Evolutionary conservation across 2,329 filamentous ascomycete genomes (phyloP).

Genomic region (Erysiphe neolycopersici): DNA sequence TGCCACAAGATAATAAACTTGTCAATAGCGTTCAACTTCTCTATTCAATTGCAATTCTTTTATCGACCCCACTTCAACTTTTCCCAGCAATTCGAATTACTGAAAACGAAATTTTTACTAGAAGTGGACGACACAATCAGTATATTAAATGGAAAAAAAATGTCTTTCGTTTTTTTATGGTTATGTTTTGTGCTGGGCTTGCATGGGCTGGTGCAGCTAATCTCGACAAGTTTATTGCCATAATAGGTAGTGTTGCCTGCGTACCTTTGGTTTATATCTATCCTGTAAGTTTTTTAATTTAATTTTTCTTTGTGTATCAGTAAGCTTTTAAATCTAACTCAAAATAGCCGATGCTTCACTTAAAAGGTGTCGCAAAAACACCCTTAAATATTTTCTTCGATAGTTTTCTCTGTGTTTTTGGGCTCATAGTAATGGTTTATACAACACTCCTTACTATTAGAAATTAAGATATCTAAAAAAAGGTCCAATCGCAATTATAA

Average conservation of each 20-base stretch:
- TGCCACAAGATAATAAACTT: conserved; percentile 83
- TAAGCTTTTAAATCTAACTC: neutral
- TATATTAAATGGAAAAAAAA: conserved; percentile 99
- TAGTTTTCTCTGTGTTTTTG: conserved; percentile 53
- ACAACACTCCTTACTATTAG: conserved; percentile 66
- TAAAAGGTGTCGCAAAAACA: conserved; percentile 48
- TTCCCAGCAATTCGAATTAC: conserved; percentile 95
- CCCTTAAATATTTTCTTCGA: conserved; percentile 43
- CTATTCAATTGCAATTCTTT: conserved; percentile 89
- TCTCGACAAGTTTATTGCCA: conserved; percentile 86
- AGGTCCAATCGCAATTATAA: no score
- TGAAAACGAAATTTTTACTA: conserved; percentile 78
- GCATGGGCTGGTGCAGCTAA: conserved; percentile 84
- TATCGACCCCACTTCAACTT: conserved; percentile 86
- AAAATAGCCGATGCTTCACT: conserved; percentile 62
- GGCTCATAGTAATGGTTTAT: conserved; percentile 69
- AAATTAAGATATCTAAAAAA: conserved; percentile 38
- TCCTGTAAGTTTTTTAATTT: conserved; percentile 37
- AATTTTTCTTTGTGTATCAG: neutral
- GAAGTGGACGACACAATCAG: conserved; percentile 90
- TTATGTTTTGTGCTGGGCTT: conserved; percentile 60
- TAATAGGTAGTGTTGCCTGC: conserved; percentile 93
- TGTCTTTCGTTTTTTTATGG: conserved; percentile 76
- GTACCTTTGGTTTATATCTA: conserved; percentile 95
- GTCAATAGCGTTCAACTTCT: conserved; percentile 93